Evolutionary conservation across 23 red algal genomes (phyloP).

Genomic region (Gracilaria vermiculophylla): DNA sequence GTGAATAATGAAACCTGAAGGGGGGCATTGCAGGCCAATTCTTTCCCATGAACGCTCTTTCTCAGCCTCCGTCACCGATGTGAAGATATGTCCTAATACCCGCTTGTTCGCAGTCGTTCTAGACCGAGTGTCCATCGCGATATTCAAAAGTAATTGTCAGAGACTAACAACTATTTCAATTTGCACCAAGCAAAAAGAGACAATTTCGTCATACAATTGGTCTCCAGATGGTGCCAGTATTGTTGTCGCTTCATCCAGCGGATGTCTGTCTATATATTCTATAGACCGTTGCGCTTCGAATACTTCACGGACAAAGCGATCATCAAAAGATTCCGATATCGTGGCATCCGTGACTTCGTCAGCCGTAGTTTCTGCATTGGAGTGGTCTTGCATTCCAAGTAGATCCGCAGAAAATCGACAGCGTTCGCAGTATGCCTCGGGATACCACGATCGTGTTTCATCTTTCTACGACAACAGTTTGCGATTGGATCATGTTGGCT

Average conservation of each 20-base stretch:
- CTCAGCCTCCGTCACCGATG: conserved; percentile 31
- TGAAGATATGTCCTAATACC: conserved; percentile 43
- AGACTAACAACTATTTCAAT: conserved; percentile 57
- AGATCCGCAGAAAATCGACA: not conserved
- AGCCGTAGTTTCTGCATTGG: not conserved
- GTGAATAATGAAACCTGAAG: no score
- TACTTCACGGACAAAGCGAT: conserved; percentile 9
- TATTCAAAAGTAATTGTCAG: conserved; percentile 37
- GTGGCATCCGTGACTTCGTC: conserved; percentile 16
- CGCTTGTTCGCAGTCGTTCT: conserved; percentile 45
- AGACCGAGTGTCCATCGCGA: conserved; percentile 45
- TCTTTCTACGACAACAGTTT: not conserved
- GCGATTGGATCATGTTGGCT: not conserved
- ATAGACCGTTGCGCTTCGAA: conserved; percentile 34
- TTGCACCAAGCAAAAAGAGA: conserved; percentile 3
- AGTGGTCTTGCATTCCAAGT: not conserved
- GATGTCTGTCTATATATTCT: conserved; percentile 15
- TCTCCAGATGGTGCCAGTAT: conserved; percentile 51
- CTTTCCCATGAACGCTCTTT: conserved; percentile 49
- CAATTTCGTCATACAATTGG: conserved; percentile 40
- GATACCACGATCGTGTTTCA: conserved; percentile 23
- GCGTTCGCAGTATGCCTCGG: not conserved
- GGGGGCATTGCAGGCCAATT: not conserved
- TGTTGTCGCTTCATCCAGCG: conserved; percentile 31
- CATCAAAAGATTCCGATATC: conserved; percentile 19